Conservation (phyloP, 1,284 basidiomycete species). For the Puccinia horiana region DNA sequence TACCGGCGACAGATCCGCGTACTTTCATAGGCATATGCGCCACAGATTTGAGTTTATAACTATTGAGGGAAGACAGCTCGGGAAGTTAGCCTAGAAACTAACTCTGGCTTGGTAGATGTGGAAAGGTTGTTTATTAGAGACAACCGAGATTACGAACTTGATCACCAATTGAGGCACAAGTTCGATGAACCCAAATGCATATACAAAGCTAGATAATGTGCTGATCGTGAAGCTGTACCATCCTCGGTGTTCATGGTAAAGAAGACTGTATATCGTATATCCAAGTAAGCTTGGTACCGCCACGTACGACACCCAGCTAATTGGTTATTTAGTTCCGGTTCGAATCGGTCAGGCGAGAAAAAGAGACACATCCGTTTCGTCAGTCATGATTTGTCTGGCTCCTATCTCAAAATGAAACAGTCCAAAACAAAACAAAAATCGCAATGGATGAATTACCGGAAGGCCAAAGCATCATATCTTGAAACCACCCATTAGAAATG, state of each 20-base stretch:
- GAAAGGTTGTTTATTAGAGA: neutral
- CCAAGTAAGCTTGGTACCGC: conserved; percentile 79
- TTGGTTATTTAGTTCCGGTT: conserved; percentile 71
- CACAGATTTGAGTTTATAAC: conserved; percentile 67
- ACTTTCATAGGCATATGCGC: conserved; percentile 89
- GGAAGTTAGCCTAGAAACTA: conserved; percentile 50
- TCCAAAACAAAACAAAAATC: neutral
- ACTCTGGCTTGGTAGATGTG: conserved; percentile 56
- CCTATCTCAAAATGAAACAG: neutral
- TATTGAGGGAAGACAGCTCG: conserved; percentile 22
- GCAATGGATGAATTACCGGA: conserved; percentile 51
- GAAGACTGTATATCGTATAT: conserved; percentile 72
- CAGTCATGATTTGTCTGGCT: neutral
- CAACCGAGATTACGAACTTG: conserved; percentile 51
- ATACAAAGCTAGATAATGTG: conserved; percentile 82
- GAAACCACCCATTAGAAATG: neutral
- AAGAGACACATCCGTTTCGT: neutral
- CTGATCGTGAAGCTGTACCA: conserved; percentile 91
- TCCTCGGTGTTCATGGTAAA: conserved; percentile 70
- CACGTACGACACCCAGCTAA: conserved; percentile 81
- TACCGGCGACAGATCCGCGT: neutral
- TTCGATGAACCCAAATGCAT: conserved; percentile 92
- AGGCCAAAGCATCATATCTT: conserved; percentile 54
- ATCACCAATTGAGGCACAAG: conserved; percentile 81
- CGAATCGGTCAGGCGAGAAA: conserved; percentile 55